Evolutionary conservation across 129 eudicot genomes (phyloP).

Genomic region (Lactuca saligna): DNA sequence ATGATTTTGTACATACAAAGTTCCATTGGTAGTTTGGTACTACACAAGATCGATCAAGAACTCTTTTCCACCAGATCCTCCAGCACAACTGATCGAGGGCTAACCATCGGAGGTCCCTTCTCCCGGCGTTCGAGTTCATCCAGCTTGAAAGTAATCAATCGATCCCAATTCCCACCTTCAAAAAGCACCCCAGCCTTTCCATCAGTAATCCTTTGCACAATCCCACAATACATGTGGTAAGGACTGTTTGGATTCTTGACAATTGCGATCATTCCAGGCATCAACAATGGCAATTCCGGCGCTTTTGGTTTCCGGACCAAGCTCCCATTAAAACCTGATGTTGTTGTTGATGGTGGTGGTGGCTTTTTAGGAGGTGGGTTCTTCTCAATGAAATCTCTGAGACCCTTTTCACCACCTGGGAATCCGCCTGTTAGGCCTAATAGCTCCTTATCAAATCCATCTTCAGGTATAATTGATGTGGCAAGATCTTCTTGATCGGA

Average conservation of each 20-base stretch:
- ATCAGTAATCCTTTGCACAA: constrained; percentile 95
- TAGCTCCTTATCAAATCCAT: constrained; percentile 74
- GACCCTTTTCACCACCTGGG: constrained; percentile 94
- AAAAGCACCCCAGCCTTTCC: constrained; percentile 94
- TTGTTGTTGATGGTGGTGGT: constrained; percentile 25
- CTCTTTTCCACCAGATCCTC: constrained; percentile 45
- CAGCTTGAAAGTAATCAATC: constrained; percentile 62
- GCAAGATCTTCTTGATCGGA: constrained; percentile 10
- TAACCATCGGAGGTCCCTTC: constrained; percentile 94
- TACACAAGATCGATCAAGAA: constrained; percentile 14
- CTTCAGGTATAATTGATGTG: constrained; percentile 38
- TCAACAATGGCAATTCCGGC: constrained; percentile 68
- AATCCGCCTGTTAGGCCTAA: constrained; percentile 90
- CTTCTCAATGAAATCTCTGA: constrained; percentile 56
- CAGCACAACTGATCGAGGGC: constrained; percentile 65
- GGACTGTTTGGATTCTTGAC: constrained; percentile 83
- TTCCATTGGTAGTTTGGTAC: constrained; percentile 6
- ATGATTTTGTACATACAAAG: constrained; percentile 27
- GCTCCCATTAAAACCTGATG: constrained; percentile 30
- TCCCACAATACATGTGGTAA: constrained; percentile 80
- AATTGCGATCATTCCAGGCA: constrained; percentile 96
- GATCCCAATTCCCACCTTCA: constrained; percentile 96
- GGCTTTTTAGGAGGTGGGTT: constrained; percentile 81
- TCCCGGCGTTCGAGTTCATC: constrained; percentile 82
- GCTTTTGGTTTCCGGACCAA: constrained; percentile 68